Conservation (phyloP, 257 asterid species). For the Linderniella brevidens region DNA sequence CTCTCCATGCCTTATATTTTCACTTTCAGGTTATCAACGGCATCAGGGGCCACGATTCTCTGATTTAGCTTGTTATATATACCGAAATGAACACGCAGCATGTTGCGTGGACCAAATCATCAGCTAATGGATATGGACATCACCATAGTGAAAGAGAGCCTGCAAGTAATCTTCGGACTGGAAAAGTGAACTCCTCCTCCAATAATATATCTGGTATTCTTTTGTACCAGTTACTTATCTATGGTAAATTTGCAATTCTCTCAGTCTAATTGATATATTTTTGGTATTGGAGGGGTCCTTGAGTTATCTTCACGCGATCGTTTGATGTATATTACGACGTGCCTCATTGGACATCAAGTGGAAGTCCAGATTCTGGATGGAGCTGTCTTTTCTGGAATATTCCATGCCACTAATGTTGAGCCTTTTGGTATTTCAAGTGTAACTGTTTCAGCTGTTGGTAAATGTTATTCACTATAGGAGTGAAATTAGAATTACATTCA, state of each 20-base stretch:
- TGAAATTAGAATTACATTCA: conserved; percentile 1
- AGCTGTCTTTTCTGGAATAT: conserved; percentile 74
- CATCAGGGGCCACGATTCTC: no score
- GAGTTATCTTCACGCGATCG: conserved; percentile 62
- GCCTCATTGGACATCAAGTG: conserved; percentile 85
- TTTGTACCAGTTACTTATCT: conserved; percentile 10
- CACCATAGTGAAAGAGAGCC: conserved; percentile 56
- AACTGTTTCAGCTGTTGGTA: no score
- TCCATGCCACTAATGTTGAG: conserved; percentile 71
- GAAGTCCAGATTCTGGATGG: conserved; percentile 91
- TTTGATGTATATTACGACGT: conserved; percentile 38
- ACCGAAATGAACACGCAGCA: conserved; percentile 64
- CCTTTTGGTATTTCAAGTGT: conserved; percentile 45
- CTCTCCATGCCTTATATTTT: no score
- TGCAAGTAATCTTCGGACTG: conserved; percentile 29
- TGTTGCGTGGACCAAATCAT: conserved; percentile 44
- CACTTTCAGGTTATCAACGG: no score
- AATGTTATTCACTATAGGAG: conserved; percentile 3
- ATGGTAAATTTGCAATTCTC: conserved; percentile 2
- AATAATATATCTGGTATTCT: conserved; percentile 38
- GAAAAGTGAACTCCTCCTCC: conserved; percentile 33
- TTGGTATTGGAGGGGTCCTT: conserved; percentile 45
- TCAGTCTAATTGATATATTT: conserved; percentile 14
- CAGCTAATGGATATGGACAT: conserved; percentile 68
- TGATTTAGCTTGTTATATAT: no score